Evolutionary conservation across 495 filamentous ascomycete species (phyloP).

Genomic region (Neurospora africana): DNA sequence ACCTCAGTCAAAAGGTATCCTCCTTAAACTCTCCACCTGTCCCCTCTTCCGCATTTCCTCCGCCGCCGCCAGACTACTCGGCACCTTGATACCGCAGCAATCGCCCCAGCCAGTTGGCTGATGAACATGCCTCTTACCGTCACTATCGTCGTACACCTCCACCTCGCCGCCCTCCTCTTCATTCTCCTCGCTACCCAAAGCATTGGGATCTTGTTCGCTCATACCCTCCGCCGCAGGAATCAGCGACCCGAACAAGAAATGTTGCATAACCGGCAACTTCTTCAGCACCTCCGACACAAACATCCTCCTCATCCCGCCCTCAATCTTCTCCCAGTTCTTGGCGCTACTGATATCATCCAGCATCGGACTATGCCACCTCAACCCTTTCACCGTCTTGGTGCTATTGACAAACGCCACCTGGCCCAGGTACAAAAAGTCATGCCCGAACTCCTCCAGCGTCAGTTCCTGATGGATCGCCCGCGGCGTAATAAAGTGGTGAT

Average conservation of each 20-base stretch:
- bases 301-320: conserved; percentile 92
- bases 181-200: conserved; percentile 29
- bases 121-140: conserved; percentile 58
- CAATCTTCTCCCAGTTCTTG: conserved; percentile 84
- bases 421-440: conserved; percentile 78
- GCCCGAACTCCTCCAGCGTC: conserved; percentile 72
- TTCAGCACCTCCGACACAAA: conserved; percentile 85
- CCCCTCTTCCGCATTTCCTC: conserved; percentile 72
- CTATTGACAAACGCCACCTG: conserved; percentile 91
- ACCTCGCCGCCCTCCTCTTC: conserved; percentile 46
- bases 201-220: conserved; percentile 47
- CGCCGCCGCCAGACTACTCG: conserved; percentile 79
- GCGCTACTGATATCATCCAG: conserved; percentile 94
- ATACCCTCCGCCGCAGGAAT: conserved; percentile 73
- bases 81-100: conserved; percentile 97
- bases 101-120: conserved; percentile 72
- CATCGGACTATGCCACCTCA: conserved; percentile 98
- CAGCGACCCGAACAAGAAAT: conserved; percentile 84
- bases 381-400: conserved; percentile 89
- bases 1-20: conserved; percentile 80
- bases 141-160: conserved; percentile 48
- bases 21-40: conserved; percentile 51
- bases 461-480: conserved; percentile 76
- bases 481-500: conserved; percentile 81
- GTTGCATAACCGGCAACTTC: conserved; percentile 96